phyloP scores from a whole-genome alignment of 129 eudicot genomes.

The Mikania micrantha region DNA sequence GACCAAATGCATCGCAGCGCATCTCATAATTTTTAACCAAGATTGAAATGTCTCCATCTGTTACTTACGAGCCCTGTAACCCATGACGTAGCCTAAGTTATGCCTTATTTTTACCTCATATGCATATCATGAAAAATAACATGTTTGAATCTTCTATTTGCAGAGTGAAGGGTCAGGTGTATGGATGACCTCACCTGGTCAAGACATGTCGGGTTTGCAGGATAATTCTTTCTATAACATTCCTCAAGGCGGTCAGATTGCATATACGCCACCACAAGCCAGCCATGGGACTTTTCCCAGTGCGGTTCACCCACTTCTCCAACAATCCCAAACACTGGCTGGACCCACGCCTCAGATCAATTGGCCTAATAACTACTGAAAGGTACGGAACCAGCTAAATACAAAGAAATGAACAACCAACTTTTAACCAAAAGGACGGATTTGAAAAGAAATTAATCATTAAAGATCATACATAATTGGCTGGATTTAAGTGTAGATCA shows the following conservation, averaged over 20 bases:
- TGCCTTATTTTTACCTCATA: too few species aligned
- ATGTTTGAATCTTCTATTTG: neutral
- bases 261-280: constrained; percentile 55
- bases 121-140: neutral
- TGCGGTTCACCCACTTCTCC: constrained; percentile 71
- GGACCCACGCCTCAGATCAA: constrained; percentile 52
- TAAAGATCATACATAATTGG: constrained; percentile 14
- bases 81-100: too few species aligned
- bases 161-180: constrained; percentile 72
- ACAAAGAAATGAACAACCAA: constrained; percentile 12
- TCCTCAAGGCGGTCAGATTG: constrained; percentile 65
- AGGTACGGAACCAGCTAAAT: constrained; percentile 6
- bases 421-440: constrained; percentile 13
- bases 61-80: too few species aligned
- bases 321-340: constrained; percentile 61
- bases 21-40: too few species aligned
- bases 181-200: constrained; percentile 53
- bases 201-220: constrained; percentile 53
- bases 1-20: too few species aligned
- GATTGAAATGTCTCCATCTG: too few species aligned
- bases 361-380: constrained; percentile 80
- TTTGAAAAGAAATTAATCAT: neutral
- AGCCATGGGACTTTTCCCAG: constrained; percentile 62
- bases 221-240: constrained; percentile 52
- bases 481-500: constrained; percentile 41